Base-by-base conservation (phyloP, 2,329 filamentous ascomycete species). In the Fusarium transvaalense region DNA sequence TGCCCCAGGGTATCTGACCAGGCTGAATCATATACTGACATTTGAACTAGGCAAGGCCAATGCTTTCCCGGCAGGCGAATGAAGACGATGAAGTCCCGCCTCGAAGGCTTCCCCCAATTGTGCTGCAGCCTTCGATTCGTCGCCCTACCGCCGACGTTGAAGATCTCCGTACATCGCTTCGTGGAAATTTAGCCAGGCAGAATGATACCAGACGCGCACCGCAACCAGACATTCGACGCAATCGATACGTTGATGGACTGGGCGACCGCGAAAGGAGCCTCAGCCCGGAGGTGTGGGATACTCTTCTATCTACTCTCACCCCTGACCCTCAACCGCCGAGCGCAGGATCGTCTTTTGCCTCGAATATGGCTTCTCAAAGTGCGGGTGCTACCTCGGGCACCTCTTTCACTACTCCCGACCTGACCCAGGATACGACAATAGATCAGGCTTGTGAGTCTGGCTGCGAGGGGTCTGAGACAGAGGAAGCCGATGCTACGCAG, bases 231-330 rank as follows among this genome's bases (percentile, higher is more conserved):
- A 21, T 58, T 4, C 59, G 60, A 19, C 71, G 60, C 15, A 62
- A 45, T 17, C 47, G 62, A 17, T 70, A 63, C 6, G 46, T 91
- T 2, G 90, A 97, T 78, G 93, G 93, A 6, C 85, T 97, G 17
- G 94, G 93, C 37, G 93, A 97, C 78, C 91, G 94, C 61, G 88
- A 93, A 66, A 89, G 93, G 71, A 97, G 93, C 77, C 81, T 93
- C n/a, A 94, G 91, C 75, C 90, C 91, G 1, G 90, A 91, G 55
- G 84, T 84, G 2, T 97, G 94, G 94, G 91, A 95, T 62, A 93
- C 90, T 5, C 88, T 97, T 54, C 83, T 94, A 59, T 90, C 87
- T 9, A 97, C 92, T 0, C 86, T 97, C 64, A 90, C 92, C 0
- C 92, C 93, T 1, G 94, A 97, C 76, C 89, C 91, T 17, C 91